phyloP scores from a whole-genome alignment of 176 grass and related monocot genomes.

The Oryza coarctata region DNA sequence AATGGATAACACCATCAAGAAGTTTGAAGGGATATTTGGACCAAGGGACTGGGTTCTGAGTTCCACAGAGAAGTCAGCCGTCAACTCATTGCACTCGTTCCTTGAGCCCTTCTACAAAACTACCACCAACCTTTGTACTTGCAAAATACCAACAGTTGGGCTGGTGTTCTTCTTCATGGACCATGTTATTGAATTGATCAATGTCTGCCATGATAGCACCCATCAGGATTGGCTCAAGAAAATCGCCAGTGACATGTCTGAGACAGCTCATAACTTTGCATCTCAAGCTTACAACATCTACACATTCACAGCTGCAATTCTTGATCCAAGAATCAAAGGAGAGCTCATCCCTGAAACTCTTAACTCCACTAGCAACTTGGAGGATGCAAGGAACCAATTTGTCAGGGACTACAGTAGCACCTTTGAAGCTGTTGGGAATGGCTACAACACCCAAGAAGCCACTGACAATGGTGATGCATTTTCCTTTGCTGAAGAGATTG shows the following conservation, averaged over 20 bases:
- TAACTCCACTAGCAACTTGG: conserved; percentile 67
- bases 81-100: conserved; percentile 67
- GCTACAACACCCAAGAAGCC: conserved; percentile 43
- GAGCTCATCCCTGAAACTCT: conserved; percentile 85
- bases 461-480: conserved; percentile 50
- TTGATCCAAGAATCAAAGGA: conserved; percentile 85
- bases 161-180: conserved; percentile 97
- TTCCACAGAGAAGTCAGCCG: conserved; percentile 52
- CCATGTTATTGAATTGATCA: conserved; percentile 82
- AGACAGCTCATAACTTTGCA: conserved; percentile 52
- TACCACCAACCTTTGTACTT: conserved; percentile 82
- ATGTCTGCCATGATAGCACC: conserved; percentile 40
- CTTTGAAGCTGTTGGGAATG: conserved; percentile 52
- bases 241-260: conserved; percentile 71
- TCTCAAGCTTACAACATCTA: conserved; percentile 68
- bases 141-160: conserved; percentile 76
- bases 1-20: conserved; percentile 79
- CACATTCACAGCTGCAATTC: conserved; percentile 84
- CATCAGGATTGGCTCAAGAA: conserved; percentile 79
- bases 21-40: conserved; percentile 72
- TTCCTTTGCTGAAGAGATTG: conserved; percentile 97
- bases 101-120: conserved; percentile 93
- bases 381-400: conserved; percentile 78
- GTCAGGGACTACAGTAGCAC: conserved; percentile 73
- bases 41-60: conserved; percentile 54